These are phyloP conservation scores for Tarenaya hassleriana DNA, from an alignment of 345 rosid species.

Conservation along the genomic window DNA sequence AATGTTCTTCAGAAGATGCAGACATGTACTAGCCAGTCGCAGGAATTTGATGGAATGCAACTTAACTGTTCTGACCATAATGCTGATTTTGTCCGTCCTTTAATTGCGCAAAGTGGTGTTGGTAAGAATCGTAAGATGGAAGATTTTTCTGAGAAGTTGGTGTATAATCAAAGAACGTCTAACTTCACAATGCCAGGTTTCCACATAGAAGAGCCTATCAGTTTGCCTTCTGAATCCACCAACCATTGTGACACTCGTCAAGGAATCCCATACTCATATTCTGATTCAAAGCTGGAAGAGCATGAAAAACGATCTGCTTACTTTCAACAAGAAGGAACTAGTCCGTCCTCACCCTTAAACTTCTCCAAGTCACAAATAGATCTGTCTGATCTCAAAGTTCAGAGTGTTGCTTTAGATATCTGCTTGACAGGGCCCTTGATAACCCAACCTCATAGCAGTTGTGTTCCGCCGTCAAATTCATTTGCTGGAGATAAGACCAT, in stretches of 20 bases:
- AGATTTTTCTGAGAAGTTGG: conserved; percentile 25
- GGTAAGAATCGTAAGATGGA: conserved; percentile 15
- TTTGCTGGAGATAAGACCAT: conserved; percentile 10
- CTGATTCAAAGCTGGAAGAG: conserved; percentile 47
- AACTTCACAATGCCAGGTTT: conserved; percentile 31
- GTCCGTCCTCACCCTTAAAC: conserved; percentile 34
- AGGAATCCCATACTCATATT: conserved; percentile 42
- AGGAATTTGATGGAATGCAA: neutral
- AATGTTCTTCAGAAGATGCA: conserved; percentile 21
- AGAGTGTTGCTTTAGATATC: conserved; percentile 21
- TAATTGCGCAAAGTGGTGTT: no score
- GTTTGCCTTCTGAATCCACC: conserved; percentile 27
- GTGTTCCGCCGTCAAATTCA: conserved; percentile 21
- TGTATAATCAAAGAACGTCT: conserved; percentile 28
- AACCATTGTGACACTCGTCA: conserved; percentile 28
- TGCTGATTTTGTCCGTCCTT: neutral
- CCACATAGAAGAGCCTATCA: conserved; percentile 18
- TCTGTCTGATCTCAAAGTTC: conserved; percentile 17
- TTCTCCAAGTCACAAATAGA: conserved; percentile 23
- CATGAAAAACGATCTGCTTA: conserved; percentile 29
- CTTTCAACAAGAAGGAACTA: conserved; percentile 37
- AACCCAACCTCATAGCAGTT: conserved; percentile 12
- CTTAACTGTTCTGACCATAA: conserved; percentile 16
- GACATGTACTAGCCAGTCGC: conserved; percentile 22
- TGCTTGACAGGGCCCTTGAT: conserved; percentile 16